phyloP scores from a whole-genome alignment of 1,139 yeast genomes.

The Cylindricascospora bacillispora region DNA sequence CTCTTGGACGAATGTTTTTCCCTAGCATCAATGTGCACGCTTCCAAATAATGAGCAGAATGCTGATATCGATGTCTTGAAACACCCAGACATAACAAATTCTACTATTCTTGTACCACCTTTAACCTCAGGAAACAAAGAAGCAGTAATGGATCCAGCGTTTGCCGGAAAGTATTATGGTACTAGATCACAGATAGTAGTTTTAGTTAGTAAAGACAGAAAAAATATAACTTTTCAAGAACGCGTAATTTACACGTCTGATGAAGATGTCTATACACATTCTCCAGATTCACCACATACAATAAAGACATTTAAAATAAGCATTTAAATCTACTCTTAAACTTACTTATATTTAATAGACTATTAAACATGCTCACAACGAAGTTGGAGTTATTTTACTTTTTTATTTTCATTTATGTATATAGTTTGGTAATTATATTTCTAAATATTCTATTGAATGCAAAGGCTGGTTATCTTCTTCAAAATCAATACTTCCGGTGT shows the following conservation, averaged over 20 bases:
- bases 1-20: conserved; percentile 41
- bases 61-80: conserved; percentile 9
- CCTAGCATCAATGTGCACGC: conserved; percentile 36
- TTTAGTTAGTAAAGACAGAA: conserved; percentile 37
- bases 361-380: too few species aligned
- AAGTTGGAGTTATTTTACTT: too few species aligned
- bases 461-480: too few species aligned
- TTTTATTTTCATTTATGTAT: too few species aligned
- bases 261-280: conserved; percentile 11
- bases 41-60: conserved; percentile 17
- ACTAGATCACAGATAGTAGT: conserved; percentile 84
- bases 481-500: too few species aligned
- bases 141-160: conserved; percentile 23
- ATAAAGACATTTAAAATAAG: too few species aligned
- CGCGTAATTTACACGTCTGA: conserved; percentile 30
- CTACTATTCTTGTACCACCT: conserved; percentile 67
- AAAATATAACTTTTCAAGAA: conserved; percentile 36
- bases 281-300: conserved; percentile 11
- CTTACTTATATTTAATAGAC: too few species aligned
- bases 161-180: conserved; percentile 54
- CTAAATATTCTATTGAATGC: conserved; percentile 3
- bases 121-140: conserved; percentile 24
- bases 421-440: conserved; percentile 1
- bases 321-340: too few species aligned
- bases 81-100: conserved; percentile 35